phyloP scores from a whole-genome alignment of 768 basidiomycete species.

The Auricularia sp. region DNA sequence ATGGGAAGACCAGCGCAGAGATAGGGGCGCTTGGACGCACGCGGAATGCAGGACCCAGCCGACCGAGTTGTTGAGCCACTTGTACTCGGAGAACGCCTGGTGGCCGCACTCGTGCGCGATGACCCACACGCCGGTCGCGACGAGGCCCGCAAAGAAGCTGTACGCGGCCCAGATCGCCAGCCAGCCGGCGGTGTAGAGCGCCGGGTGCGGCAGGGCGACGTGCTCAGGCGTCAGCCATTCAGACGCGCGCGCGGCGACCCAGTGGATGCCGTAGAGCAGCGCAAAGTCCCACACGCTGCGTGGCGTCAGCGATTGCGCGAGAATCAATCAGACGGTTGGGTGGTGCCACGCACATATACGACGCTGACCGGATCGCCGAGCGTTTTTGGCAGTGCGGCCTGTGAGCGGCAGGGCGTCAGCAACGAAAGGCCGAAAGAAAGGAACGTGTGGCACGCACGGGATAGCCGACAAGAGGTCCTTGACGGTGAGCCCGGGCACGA shows the following conservation, averaged over 20 bases:
- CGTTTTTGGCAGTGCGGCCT: conserved; percentile 87
- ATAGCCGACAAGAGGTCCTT: conserved; percentile 80
- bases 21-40: conserved; percentile 32
- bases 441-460: conserved; percentile 44
- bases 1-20: no score
- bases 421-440: neutral
- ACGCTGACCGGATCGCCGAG: conserved; percentile 67
- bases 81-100: conserved; percentile 90
- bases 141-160: conserved; percentile 72
- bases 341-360: conserved; percentile 57
- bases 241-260: conserved; percentile 56
- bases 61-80: conserved; percentile 81
- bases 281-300: conserved; percentile 63
- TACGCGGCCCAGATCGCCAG: conserved; percentile 73
- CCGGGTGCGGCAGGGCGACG: conserved; percentile 48
- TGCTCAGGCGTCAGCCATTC: conserved; percentile 46
- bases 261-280: conserved; percentile 61
- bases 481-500: conserved; percentile 74
- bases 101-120: conserved; percentile 94
- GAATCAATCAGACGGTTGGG: conserved; percentile 4
- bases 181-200: conserved; percentile 51
- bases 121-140: conserved; percentile 90
- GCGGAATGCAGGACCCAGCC: conserved; percentile 89
- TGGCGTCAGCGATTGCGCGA: conserved; percentile 1
- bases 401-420: neutral